phyloP scores from a whole-genome alignment of 495 filamentous ascomycete species.

The Astrothelium macrocarpum region DNA sequence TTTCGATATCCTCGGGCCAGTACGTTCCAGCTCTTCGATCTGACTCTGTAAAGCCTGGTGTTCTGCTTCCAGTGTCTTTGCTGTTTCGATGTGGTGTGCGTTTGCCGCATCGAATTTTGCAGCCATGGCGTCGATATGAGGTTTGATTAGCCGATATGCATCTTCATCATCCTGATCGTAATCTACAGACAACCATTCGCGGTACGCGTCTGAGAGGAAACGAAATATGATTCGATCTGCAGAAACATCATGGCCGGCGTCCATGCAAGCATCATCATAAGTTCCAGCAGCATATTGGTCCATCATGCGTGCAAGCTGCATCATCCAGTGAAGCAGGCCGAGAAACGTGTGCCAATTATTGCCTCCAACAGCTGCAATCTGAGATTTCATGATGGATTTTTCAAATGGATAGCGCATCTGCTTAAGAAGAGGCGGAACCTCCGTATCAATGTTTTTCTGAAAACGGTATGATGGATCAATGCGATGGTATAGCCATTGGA shows the following conservation, averaged over 20 bases:
- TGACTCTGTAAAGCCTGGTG: constrained; percentile 67
- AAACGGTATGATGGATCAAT: constrained; percentile 91
- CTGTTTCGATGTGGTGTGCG: constrained; percentile 66
- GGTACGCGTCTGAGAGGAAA: constrained; percentile 80
- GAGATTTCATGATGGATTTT: constrained; percentile 86
- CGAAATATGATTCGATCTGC: constrained; percentile 88
- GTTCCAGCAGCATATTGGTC: constrained; percentile 62
- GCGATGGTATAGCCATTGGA: constrained; percentile 93
- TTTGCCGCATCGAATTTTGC: constrained; percentile 77
- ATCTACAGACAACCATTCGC: constrained; percentile 81
- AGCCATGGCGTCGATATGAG: constrained; percentile 85
- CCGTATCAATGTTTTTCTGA: constrained; percentile 82
- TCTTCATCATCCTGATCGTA: constrained; percentile 73
- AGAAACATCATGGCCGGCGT: constrained; percentile 75
- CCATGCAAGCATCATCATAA: constrained; percentile 82
- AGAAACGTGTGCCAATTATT: constrained; percentile 94
- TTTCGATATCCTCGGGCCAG: constrained; percentile 67
- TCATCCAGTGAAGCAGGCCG: constrained; percentile 95
- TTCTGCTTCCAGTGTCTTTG: constrained; percentile 74
- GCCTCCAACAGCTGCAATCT: constrained; percentile 86
- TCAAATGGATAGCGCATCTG: constrained; percentile 91
- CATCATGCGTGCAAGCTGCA: constrained; percentile 89
- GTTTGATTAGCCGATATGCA: constrained; percentile 59
- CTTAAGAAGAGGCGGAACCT: constrained; percentile 83
- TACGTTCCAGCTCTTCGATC: constrained; percentile 79